Conservation (phyloP, 225 moss, liverwort and hornwort species). For the Thuidium tamariscinum region DNA sequence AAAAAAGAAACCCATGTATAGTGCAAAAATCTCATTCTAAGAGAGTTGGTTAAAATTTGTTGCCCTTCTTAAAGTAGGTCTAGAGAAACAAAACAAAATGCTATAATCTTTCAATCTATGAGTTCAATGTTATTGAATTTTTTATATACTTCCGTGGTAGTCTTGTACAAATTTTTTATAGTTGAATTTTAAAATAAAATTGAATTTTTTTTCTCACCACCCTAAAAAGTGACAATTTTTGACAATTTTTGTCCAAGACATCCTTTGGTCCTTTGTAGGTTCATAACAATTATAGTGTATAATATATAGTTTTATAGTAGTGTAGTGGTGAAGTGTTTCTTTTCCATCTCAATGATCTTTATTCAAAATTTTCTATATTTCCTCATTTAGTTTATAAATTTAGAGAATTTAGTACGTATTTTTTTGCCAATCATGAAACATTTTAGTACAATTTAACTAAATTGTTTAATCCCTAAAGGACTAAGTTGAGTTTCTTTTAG, state of each 20-base stretch:
- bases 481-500: too few species aligned
- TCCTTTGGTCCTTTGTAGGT: fast-evolving
- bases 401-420: too few species aligned
- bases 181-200: background rate
- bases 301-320: background rate
- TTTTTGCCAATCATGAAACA: too few species aligned
- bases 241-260: background rate
- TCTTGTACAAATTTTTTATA: fast-evolving
- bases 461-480: too few species aligned
- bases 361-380: too few species aligned
- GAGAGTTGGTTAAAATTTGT: background rate
- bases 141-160: background rate
- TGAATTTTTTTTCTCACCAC: background rate
- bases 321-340: fast-evolving
- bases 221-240: background rate
- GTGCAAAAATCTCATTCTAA: background rate
- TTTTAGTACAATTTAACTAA: too few species aligned
- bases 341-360: background rate
- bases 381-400: fast-evolving
- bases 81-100: too few species aligned
- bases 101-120: background rate
- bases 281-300: background rate
- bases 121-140: background rate
- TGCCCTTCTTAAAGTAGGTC: fast-evolving
- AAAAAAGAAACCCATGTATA: fast-evolving